Conservation (phyloP, 2,329 filamentous ascomycete genomes). For the Cephalotrichum gorgonifer region DNA sequence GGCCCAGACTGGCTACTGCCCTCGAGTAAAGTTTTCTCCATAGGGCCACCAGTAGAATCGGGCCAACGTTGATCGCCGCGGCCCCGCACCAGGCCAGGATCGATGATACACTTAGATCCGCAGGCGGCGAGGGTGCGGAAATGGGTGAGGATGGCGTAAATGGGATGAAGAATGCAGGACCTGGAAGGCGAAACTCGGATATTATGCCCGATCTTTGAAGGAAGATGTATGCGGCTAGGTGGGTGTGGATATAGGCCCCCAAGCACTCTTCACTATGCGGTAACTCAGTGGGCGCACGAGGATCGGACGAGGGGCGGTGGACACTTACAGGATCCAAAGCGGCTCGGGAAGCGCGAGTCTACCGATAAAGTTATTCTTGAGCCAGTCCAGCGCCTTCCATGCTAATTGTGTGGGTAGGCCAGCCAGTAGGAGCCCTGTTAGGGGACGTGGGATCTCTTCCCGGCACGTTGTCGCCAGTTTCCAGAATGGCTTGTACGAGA, state of each 20-base stretch:
- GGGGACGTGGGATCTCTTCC: slow-evolving; percentile 21
- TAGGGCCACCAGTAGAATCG: slow-evolving; percentile 35
- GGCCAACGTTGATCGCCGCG: slow-evolving; percentile 30
- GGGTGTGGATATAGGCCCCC: slow-evolving; percentile 30
- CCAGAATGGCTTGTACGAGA: slow-evolving; percentile 37
- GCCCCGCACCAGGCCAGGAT: slow-evolving; percentile 32
- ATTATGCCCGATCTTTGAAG: slow-evolving; percentile 41
- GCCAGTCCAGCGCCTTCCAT: slow-evolving; percentile 13
- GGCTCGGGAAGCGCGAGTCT: not conserved
- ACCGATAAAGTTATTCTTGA: slow-evolving; percentile 8
- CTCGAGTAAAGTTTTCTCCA: slow-evolving; percentile 21
- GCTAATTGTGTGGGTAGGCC: slow-evolving; percentile 29
- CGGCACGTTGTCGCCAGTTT: slow-evolving; percentile 21
- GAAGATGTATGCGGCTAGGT: slow-evolving; percentile 41
- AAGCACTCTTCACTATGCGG: not conserved
- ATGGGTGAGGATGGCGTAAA: slow-evolving; percentile 42
- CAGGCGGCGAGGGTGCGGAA: slow-evolving; percentile 29
- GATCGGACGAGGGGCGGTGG: not conserved
- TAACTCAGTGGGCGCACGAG: not conserved
- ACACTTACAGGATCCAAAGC: slow-evolving; percentile 1
- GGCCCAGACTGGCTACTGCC: slow-evolving; percentile 13
- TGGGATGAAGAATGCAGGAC: slow-evolving; percentile 40
- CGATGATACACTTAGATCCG: slow-evolving; percentile 24
- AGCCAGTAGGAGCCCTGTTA: slow-evolving; percentile 20
- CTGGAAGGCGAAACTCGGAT: slow-evolving; percentile 29